These are phyloP conservation scores for Flaveria robusta DNA, from an alignment of 129 eudicot genomes.

Conservation along the genomic window DNA sequence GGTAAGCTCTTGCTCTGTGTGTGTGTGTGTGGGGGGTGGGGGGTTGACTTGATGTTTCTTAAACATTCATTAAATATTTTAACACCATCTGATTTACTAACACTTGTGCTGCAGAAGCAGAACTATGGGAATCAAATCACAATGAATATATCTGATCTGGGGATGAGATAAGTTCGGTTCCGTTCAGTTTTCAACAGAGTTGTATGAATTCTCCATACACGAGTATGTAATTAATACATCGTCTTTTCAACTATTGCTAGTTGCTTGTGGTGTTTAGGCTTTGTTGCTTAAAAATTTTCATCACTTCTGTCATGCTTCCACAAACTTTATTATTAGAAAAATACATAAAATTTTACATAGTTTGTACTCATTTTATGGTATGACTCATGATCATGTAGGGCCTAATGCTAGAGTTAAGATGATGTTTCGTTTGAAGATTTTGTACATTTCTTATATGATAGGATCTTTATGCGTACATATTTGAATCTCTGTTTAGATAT, in stretches of 20 bases:
- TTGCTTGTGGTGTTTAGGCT: slow-evolving; percentile 17
- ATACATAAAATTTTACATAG: no score
- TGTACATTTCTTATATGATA: no score
- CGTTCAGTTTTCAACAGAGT: slow-evolving; percentile 22
- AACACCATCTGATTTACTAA: slow-evolving; percentile 4
- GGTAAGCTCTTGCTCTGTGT: slow-evolving; percentile 28
- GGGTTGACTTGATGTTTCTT: slow-evolving; percentile 7
- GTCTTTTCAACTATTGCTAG: slow-evolving; percentile 14
- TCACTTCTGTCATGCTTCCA: no score
- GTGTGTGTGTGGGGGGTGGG: slow-evolving; percentile 1
- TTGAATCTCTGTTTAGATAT: no score
- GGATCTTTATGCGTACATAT: no score
- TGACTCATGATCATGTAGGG: no score
- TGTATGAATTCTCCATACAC: slow-evolving; percentile 33
- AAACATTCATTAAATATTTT: not conserved
- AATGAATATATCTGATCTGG: slow-evolving; percentile 22
- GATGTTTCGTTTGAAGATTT: no score
- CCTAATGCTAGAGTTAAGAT: no score
- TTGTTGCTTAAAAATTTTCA: no score
- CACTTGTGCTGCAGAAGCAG: slow-evolving; percentile 31
- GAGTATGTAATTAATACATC: slow-evolving; percentile 34
- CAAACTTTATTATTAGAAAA: no score
- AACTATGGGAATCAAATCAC: slow-evolving; percentile 18
- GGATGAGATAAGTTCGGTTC: slow-evolving; percentile 7
- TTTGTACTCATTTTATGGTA: no score